Base-by-base conservation (phyloP, 305 asterid species). In the Ilex paraguariensis region DNA sequence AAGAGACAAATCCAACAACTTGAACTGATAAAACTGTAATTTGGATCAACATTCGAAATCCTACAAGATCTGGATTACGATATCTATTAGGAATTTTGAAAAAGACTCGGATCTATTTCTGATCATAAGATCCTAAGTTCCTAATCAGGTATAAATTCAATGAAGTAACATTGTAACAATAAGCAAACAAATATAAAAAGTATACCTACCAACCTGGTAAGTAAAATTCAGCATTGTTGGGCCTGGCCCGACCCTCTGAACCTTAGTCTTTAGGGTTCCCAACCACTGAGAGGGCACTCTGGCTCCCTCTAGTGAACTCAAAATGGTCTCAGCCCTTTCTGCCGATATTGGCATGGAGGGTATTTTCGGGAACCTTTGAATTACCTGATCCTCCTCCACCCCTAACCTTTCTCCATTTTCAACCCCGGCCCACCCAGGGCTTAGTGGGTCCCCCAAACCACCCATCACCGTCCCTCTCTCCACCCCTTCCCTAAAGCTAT, bases 401-500 rank as follows among this genome's bases (percentile, higher is more conserved):
- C 68, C 72, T 48, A 92, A 80, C 55, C 70, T 82, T 79, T 92
- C 96, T 13, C 91, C 91, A 42, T 80, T 80, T 15, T 72, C 81
- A 6, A 65, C 45, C 57, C 85, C 90, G 33, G 90, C 85, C 97
- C 98, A 92, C 10, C 91, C 96, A 9, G 98, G 97, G 70, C 70
- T 92, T 31, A 90, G 81, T 59, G 98, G 97, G 87, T 92, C 98
- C 79, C 97, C 98, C 63, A 87, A 55, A 7, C 93, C 97, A 40
- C 76, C 76, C 95, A 90, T 77, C 54, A 87, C 97, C 1, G 97
- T 90, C 72, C 97, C 98, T 74, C 97, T 84, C 75, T 92, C 97
- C 33, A 92, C 87, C 66, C 97, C 97, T 48, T 74, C 78, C 30
- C 69, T 66, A 50, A 50, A 79, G 21, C 57, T 30, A 31, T 67